Conservation (phyloP, 2,329 filamentous ascomycete species). For the Myriosclerotinia duriaeana region DNA sequence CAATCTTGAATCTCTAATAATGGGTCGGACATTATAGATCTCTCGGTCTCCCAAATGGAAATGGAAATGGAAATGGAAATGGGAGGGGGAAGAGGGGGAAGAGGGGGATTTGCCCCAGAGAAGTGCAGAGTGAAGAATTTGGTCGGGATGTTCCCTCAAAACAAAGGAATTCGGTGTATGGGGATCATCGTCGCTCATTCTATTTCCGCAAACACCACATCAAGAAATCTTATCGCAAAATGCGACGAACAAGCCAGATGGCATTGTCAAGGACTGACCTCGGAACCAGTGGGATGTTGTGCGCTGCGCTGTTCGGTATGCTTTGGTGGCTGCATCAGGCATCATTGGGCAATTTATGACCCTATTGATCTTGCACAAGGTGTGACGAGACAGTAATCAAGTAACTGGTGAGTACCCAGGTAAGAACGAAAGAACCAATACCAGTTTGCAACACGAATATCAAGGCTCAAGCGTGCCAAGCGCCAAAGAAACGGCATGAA, state of each 20-base stretch:
- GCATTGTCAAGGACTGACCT: constrained; percentile 19
- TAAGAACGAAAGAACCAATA: neutral
- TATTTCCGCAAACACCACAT: constrained; percentile 7
- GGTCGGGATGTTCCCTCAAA: constrained; percentile 2
- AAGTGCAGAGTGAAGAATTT: neutral
- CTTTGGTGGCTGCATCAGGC: constrained; percentile 22
- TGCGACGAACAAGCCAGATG: neutral
- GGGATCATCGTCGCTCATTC: constrained; percentile 20
- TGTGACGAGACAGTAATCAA: constrained; percentile 18
- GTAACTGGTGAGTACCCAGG: neutral
- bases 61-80: too few relatives aligned
- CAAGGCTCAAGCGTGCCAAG: constrained; percentile 15
- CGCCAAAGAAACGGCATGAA: neutral
- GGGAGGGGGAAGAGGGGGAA: too few relatives aligned
- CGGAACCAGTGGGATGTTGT: constrained; percentile 17
- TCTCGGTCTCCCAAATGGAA: neutral
- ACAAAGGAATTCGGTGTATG: constrained; percentile 6
- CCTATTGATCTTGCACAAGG: constrained; percentile 9
- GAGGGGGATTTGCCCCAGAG: neutral
- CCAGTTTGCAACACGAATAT: constrained; percentile 1
- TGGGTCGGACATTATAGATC: neutral
- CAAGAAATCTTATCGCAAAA: constrained; percentile 8
- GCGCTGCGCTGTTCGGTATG: constrained; percentile 8
- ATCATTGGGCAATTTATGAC: constrained; percentile 22
- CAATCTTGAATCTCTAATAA: neutral